Base-by-base conservation (phyloP, 257 asterid genomes). In the Fraxinus americana region DNA sequence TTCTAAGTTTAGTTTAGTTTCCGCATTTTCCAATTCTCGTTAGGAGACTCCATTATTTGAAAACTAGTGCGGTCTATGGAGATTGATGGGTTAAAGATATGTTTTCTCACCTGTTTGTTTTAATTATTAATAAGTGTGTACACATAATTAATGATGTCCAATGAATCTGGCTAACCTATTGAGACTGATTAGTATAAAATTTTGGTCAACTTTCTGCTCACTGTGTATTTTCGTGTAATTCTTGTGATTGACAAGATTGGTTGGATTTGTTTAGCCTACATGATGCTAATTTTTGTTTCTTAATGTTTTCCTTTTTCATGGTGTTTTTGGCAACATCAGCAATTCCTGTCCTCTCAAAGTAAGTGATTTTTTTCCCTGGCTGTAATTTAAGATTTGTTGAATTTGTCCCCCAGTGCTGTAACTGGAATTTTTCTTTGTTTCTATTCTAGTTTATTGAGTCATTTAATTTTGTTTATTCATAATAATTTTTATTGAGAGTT, bases 271-370 rank as follows among this genome's bases (percentile, higher is more conserved):
- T 48, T 34, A 67, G 59, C 30, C 59, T 66, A 50, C 41, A 59
- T 39, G 67, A 45, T 48, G 75, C 85, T 78, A 86, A 82, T 76
- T 73, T 84, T 68, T 71, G 74, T 82, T 76, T 52, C 73, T 73
- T 72, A 41, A 23, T 79, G 74, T 78, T 82, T 75, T 73, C 66
- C 48, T 68, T 13, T 77, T 76, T 79, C 78, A 57, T 76, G 82
- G 80, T 83, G 86, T 67, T 17, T 45, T 75, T 63, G 75, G 81
- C 77, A 75, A 83, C 83, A 79, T 83, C 94, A 95, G 99, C 97
- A 32, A 95, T 95, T 86, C 99, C 99, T 38, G 96, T 95, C 79
- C 97, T 95, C 77, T 95, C 99, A 72, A 93, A 87, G 99, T 95
- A 90, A 93, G 99, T 86, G 75, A 23, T 2, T 71, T 66, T 72